Evolutionary conservation across 1,139 yeast genomes (phyloP).

Genomic region (Yamadazyma aaseri): DNA sequence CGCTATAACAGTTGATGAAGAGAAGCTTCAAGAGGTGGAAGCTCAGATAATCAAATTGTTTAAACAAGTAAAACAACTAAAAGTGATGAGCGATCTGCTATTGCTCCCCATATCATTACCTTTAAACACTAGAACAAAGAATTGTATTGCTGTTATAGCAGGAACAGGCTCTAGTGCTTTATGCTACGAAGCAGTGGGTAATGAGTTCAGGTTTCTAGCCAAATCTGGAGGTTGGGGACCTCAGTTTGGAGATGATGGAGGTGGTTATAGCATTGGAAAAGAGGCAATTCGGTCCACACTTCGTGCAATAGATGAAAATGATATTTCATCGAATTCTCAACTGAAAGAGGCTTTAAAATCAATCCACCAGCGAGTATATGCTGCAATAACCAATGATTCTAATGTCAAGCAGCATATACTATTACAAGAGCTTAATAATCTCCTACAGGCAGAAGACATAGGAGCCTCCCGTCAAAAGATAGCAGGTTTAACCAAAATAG

Average conservation of each 20-base stretch:
- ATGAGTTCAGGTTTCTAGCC: slow-evolving; percentile 4
- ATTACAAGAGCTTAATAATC: neutral
- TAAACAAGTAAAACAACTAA: neutral
- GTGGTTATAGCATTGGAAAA: slow-evolving; percentile 10
- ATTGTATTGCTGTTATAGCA: slow-evolving; percentile 8
- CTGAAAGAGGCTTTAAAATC: neutral
- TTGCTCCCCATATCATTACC: slow-evolving; percentile 6
- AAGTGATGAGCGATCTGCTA: slow-evolving; percentile 7
- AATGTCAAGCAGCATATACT: no score
- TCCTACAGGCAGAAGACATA: neutral
- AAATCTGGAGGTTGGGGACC: slow-evolving; percentile 11
- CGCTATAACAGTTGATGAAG: slow-evolving; percentile 4
- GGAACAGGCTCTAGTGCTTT: slow-evolving; percentile 10
- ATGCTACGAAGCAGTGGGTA: slow-evolving; percentile 4
- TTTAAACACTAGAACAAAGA: neutral
- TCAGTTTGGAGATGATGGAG: slow-evolving; percentile 10
- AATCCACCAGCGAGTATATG: slow-evolving; percentile 4
- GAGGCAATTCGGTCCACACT: slow-evolving; percentile 5
- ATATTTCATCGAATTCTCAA: neutral
- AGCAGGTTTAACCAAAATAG: slow-evolving; percentile 6
- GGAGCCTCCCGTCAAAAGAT: slow-evolving; percentile 2
- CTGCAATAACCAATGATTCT: neutral
- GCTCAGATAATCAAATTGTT: neutral
- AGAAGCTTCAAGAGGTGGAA: slow-evolving; percentile 1
- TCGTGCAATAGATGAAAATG: slow-evolving; percentile 5